phyloP scores from a whole-genome alignment of 768 basidiomycete genomes.

The Amanita pseudoporphyria region DNA sequence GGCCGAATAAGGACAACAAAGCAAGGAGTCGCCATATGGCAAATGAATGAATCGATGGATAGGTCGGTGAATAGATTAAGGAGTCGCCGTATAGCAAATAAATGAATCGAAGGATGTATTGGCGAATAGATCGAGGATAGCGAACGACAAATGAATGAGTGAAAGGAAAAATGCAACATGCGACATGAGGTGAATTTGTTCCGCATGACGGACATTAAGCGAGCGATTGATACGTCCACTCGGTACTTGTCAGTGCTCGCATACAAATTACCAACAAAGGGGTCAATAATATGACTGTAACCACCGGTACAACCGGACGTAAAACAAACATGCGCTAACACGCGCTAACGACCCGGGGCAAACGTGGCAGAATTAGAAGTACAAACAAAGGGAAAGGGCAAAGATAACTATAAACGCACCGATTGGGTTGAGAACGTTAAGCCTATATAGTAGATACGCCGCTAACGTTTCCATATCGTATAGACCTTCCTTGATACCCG shows the following conservation, averaged over 20 bases:
- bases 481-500: constrained; percentile 89
- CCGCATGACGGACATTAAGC: background rate
- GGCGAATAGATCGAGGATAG: no score
- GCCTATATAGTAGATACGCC: constrained; percentile 76
- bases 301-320: no score
- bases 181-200: background rate
- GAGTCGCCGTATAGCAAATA: no score
- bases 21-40: no score
- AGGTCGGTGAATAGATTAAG: no score
- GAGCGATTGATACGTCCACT: background rate
- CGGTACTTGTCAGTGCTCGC: no score
- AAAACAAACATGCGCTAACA: background rate
- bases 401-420: constrained; percentile 34
- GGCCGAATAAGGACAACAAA: no score
- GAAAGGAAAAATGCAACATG: background rate
- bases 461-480: constrained; percentile 82
- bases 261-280: no score
- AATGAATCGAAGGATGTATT: no score
- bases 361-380: background rate
- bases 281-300: no score
- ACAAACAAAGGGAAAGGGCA: constrained; percentile 3
- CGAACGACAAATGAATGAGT: background rate
- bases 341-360: background rate
- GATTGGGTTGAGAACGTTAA: constrained; percentile 69
- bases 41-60: no score